Base-by-base conservation (phyloP, 805 yeast species). In the Maudiozyma serrabonitensis region DNA sequence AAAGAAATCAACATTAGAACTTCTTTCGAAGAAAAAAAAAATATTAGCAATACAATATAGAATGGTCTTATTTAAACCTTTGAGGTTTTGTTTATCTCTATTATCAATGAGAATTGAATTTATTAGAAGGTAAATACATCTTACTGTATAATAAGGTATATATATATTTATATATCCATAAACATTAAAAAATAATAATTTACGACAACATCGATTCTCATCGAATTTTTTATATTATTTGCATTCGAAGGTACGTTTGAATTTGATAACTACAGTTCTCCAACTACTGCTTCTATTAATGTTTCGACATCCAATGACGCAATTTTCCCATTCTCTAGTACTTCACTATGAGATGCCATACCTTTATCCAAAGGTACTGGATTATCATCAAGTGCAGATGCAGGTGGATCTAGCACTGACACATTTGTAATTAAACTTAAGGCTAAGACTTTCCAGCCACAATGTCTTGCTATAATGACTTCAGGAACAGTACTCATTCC, bases 401-500 rank as follows among this genome's bases (percentile, higher is more conserved):
- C 80, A 9, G 93, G 87, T 48, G 77, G 75, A 26, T 76, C 84
- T 25, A 76, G 75, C 6, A 89, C 85, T 37, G 87, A 89, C 1
- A 79, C 82, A 62, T 91, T 91, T 19, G 98, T 91, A 57, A 91
- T 83, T 52, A 93, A 73, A 54, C 93, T 84, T 41, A 91, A 66
- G 0, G 97, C 98, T 53, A 91, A 70, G 5, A 89, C 95, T 54
- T 72, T 75, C 70, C 93, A 67, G 1, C 90, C 95, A 51, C 82
- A 76, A 65, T 93, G 98, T 64, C 95, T 81, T 1, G 96, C 98
- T 18, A 88, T 84, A 52, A 88, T 80, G 2, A 88, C 95, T 67
- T 91, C 99, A 0, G 99, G 97, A 34, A 91, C 97, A 0, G 98
- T 93, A 50, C 95, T 85, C 99, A 91, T 91, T 4, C 98, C 98